Conservation (phyloP, 805 yeast species). For the Candida palmyrensis region DNA sequence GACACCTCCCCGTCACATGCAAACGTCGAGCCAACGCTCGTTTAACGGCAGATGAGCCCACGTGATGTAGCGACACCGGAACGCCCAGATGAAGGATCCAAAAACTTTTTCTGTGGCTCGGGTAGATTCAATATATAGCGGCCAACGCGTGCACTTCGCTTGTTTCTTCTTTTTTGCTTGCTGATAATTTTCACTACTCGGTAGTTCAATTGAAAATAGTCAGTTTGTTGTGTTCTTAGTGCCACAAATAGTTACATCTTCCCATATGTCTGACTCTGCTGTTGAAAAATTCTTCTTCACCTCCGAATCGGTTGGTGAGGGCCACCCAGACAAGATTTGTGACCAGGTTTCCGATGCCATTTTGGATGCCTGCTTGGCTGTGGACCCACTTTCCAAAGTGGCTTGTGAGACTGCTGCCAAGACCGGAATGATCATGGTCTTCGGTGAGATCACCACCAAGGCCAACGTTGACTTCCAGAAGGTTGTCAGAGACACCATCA, state of each 20-base stretch:
- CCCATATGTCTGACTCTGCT: conserved; percentile 4
- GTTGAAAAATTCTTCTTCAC: conserved; percentile 55
- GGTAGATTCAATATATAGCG: no score
- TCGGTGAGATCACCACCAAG: conserved; percentile 98
- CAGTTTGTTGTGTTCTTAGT: background rate
- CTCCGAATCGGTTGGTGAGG: conserved; percentile 91
- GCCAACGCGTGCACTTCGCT: no score
- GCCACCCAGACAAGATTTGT: conserved; percentile 94
- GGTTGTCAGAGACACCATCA: conserved; percentile 95
- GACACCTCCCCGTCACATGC: no score
- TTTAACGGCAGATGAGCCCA: no score
- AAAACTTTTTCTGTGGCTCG: no score
- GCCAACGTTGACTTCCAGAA: conserved; percentile 95
- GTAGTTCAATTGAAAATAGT: conserved; percentile 2
- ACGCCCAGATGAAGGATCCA: no score
- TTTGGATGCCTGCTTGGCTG: conserved; percentile 93
- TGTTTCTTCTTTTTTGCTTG: background rate
- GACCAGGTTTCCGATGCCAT: conserved; percentile 99
- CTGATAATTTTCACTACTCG: background rate
- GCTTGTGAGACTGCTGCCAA: conserved; percentile 99
- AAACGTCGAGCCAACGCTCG: no score
- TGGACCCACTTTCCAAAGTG: conserved; percentile 96
- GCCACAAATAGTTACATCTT: no score
- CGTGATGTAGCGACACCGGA: no score
- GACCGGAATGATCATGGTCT: conserved; percentile 99